Base-by-base conservation (phyloP, 495 filamentous ascomycete genomes). In the Platismatia glauca region DNA sequence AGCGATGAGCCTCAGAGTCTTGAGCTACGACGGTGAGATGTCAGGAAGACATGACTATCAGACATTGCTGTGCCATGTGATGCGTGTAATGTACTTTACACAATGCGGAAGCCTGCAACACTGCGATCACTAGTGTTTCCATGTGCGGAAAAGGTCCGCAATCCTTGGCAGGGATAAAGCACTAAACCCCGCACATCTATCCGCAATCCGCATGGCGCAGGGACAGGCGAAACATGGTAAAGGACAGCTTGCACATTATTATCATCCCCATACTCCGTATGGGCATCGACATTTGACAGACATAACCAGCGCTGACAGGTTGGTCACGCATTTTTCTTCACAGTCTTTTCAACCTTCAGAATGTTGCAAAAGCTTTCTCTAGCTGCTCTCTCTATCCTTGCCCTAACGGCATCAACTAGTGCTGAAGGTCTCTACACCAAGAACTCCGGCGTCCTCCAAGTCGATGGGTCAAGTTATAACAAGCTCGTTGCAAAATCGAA, bases 401-500 rank as follows among this genome's bases (percentile, higher is more conserved):
- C 66, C 7, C 52, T 60, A 5, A 27, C 68, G 22, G 27, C 33
- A 41, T 55, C 43, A 18, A 27, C 52, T 33, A 59, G 39, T 48
- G 90, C 87, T 33, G 82, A 82, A 60, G 84, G 83, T 16, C 68
- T 99, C 52, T 99, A 99, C 74, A 78, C 84, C 46, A 95, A 94
- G 77, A 88, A 82, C 71, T 95, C 91, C 4, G 86, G 89, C 18
- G 95, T 99, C 50, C 71, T 97, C 29, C 90, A 95, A 72, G 78
- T 97, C 50, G 85, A 91, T 71, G 82, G 77, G n/a, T 91, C 87
- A 74, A 86, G 78, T 70, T 99, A 95, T 74, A 86, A 90, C 74
- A 82, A 83, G 62, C 78, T 95, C 65, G 91, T 99, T 73, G 83
- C 88, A 24, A 86, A 90, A 69, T 95, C 91, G 57, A 95, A 95